These are phyloP conservation scores for Lepidium africanum DNA, from an alignment of 345 rosid genomes.

Conservation along the genomic window DNA sequence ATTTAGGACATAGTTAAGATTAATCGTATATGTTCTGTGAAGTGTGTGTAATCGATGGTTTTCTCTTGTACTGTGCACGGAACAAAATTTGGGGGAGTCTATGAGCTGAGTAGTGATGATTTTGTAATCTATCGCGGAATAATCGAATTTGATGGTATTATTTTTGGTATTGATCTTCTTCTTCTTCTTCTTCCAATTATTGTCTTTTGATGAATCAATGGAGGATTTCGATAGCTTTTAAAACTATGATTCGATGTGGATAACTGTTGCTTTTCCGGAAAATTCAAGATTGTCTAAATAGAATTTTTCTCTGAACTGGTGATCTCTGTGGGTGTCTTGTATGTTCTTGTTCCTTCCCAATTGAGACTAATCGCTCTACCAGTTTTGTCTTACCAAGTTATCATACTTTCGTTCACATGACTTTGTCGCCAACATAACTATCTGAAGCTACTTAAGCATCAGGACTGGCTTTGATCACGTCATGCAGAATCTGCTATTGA, in stretches of 20 bases:
- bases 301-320: background rate
- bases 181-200: background rate
- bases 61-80: background rate
- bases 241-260: background rate
- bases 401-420: constrained; percentile 71
- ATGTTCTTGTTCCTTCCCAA: background rate
- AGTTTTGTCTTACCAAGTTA: no score
- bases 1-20: background rate
- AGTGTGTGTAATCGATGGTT: background rate
- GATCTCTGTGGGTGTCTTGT: background rate
- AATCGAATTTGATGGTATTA: background rate
- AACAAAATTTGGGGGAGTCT: background rate
- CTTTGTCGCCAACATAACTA: constrained; percentile 73
- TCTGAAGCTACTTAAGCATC: constrained; percentile 67
- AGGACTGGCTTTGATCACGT: constrained; percentile 62
- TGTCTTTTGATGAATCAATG: background rate
- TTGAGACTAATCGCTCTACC: background rate
- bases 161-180: constrained; percentile 3
- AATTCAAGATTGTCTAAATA: background rate
- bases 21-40: background rate
- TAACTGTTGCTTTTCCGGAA: background rate
- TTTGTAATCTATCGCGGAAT: background rate
- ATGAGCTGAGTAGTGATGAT: constrained; percentile 3
- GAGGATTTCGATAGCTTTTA: background rate
- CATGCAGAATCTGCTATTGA: constrained; percentile 80